Percentiles rank a stretch among this genome's conserved stretches.
Evolutionary conservation across 345 rosid genomes (phyloP).

Genomic region (Camelina laxa): DNA sequence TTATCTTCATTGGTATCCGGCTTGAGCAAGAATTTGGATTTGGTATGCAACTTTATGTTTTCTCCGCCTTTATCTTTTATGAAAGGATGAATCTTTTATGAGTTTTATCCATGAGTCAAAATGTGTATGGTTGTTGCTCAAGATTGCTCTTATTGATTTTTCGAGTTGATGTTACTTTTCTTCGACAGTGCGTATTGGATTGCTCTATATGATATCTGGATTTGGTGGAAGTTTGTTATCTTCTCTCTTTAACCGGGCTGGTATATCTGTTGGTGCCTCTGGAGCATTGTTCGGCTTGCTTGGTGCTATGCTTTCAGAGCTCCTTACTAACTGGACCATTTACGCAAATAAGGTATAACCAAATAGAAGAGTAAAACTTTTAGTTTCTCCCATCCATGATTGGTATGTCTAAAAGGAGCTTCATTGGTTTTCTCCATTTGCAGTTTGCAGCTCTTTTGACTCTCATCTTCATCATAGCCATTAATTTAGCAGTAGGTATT

Average conservation of each 20-base stretch:
- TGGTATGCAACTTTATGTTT: conserved; percentile 50
- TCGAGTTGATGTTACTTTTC: neutral
- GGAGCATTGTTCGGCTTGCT: conserved; percentile 97
- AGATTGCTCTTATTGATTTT: neutral
- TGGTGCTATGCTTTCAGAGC: conserved; percentile 97
- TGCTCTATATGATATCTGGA: conserved; percentile 79
- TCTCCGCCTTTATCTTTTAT: neutral
- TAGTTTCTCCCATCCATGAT: neutral
- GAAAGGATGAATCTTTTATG: neutral
- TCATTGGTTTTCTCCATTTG: conserved; percentile 37
- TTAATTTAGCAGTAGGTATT: conserved; percentile 82
- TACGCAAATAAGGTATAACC: conserved; percentile 78
- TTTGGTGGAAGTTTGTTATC: conserved; percentile 93
- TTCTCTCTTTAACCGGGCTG: conserved; percentile 70
- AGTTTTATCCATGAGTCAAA: neutral
- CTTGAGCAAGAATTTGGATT: conserved; percentile 98
- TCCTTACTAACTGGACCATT: conserved; percentile 91
- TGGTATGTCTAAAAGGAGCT: conserved; percentile 34
- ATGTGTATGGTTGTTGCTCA: neutral
- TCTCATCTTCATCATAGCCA: conserved; percentile 66
- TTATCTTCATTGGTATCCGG: conserved; percentile 85
- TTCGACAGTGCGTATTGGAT: conserved; percentile 80
- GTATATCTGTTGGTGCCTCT: conserved; percentile 98
- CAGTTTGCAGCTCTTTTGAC: conserved; percentile 90
- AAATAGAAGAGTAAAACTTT: neutral